These are phyloP conservation scores for Colletotrichum siamense DNA, from an alignment of 2,329 filamentous ascomycete genomes.

Conservation along the genomic window DNA sequence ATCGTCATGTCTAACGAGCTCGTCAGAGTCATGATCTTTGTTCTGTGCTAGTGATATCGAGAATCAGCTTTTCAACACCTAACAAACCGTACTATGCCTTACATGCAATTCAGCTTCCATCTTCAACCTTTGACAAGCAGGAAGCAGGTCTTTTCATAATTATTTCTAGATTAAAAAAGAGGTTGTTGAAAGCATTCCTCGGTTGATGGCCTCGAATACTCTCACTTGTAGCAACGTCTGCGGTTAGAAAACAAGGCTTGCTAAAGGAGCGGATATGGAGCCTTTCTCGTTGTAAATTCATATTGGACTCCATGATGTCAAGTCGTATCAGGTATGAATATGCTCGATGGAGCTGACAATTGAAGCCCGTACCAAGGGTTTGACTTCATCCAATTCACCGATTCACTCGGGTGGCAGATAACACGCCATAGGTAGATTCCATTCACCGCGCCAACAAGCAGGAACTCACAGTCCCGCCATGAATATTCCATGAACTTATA, in stretches of 20 bases:
- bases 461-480: not conserved
- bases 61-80: not conserved
- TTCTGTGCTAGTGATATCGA: not conserved
- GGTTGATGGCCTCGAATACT: not conserved
- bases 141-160: fast-evolving
- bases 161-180: fast-evolving
- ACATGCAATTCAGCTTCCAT: not conserved
- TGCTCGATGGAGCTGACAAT: not conserved
- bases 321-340: not conserved
- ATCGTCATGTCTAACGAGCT: not conserved
- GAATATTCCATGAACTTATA: not conserved
- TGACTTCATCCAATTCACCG: not conserved
- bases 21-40: not conserved
- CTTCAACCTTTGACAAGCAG: not conserved
- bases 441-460: not conserved
- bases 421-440: not conserved
- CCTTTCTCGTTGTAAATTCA: not conserved
- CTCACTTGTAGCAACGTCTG: not conserved
- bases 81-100: not conserved
- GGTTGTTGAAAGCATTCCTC: not conserved
- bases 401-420: not conserved
- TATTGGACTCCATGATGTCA: not conserved
- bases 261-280: not conserved
- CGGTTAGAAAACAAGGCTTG: not conserved
- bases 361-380: not conserved